These are phyloP conservation scores for Entomortierella chlamydospora DNA, from an alignment of 192 early-diverging fungal species.

Conservation along the genomic window DNA sequence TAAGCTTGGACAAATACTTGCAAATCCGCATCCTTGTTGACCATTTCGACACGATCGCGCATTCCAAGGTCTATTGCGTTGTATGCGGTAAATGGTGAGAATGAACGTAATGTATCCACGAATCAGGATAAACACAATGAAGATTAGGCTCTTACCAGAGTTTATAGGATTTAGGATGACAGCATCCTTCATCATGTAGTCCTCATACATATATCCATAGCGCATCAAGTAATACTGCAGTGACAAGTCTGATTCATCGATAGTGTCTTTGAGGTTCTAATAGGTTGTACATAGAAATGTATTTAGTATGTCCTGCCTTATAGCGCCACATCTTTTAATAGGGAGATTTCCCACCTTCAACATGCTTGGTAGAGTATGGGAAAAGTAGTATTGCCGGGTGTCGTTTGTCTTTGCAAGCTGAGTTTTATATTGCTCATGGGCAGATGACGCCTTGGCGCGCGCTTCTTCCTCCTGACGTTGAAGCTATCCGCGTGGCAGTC, in stretches of 20 bases:
- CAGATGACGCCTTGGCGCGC: constrained; percentile 78
- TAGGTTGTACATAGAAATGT: not conserved
- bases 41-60: constrained; percentile 38
- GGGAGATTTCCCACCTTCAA: constrained; percentile 66
- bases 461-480: constrained; percentile 90
- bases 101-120: not conserved
- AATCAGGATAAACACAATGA: not conserved
- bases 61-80: constrained; percentile 43
- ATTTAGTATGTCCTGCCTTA: no score
- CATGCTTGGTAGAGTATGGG: constrained; percentile 84
- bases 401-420: constrained; percentile 83
- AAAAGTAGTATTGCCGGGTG: constrained; percentile 80
- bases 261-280: constrained; percentile 79
- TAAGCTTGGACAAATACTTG: constrained; percentile 37
- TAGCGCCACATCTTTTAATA: no score
- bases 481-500: constrained; percentile 64
- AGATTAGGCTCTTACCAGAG: constrained; percentile 6
- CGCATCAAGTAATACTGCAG: constrained; percentile 83
- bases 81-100: not conserved
- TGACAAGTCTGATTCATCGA: constrained; percentile 86
- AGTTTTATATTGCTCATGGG: constrained; percentile 86
- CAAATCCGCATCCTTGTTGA: constrained; percentile 45
- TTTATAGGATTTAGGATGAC: constrained; percentile 49
- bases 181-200: constrained; percentile 69
- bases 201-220: constrained; percentile 85